Conservation (phyloP, 1,139 yeast species). For the Lodderomyces theae region DNA sequence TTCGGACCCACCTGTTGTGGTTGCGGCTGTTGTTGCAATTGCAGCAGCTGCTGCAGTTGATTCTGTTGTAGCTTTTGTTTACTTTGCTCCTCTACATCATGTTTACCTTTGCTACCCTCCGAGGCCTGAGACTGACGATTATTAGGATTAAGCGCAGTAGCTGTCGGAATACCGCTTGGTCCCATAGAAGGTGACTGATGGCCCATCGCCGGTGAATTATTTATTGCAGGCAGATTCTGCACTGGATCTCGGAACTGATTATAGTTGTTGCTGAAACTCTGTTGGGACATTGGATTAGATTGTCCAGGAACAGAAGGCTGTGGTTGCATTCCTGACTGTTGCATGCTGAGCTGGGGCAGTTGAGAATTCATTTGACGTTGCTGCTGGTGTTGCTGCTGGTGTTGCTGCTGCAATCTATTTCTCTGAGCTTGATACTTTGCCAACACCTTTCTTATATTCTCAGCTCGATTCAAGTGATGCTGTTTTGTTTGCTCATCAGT, state of each 20-base stretch:
- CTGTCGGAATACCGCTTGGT: slow-evolving; percentile 11
- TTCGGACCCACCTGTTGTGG: background rate
- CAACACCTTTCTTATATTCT: slow-evolving; percentile 55
- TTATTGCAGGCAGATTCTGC: slow-evolving; percentile 12
- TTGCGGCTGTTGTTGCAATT: background rate
- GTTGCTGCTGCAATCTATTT: slow-evolving; percentile 18
- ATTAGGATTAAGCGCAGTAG: slow-evolving; percentile 7
- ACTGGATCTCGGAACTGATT: slow-evolving; percentile 2
- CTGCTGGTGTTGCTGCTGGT: slow-evolving; percentile 14
- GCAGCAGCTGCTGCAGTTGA: slow-evolving; percentile 5
- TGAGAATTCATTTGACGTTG: slow-evolving; percentile 11
- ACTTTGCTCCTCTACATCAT: slow-evolving; percentile 8
- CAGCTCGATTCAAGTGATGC: slow-evolving; percentile 65
- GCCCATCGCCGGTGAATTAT: slow-evolving; percentile 11
- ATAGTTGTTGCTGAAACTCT: slow-evolving; percentile 5
- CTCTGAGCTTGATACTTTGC: slow-evolving; percentile 44
- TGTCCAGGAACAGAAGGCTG: slow-evolving; percentile 13
- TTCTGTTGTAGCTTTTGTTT: slow-evolving; percentile 9
- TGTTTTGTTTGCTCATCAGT: slow-evolving; percentile 63
- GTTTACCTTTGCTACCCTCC: slow-evolving; percentile 8
- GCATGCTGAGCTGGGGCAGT: slow-evolving; percentile 5
- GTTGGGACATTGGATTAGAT: slow-evolving; percentile 14
- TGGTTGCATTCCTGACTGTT: slow-evolving; percentile 12
- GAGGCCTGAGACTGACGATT: background rate
- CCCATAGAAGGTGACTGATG: slow-evolving; percentile 13